Percentiles rank a stretch among this genome's conserved stretches.
These are phyloP conservation scores for Erodium trifolium DNA, from an alignment of 441 rosid species.

Conservation along the genomic window DNA sequence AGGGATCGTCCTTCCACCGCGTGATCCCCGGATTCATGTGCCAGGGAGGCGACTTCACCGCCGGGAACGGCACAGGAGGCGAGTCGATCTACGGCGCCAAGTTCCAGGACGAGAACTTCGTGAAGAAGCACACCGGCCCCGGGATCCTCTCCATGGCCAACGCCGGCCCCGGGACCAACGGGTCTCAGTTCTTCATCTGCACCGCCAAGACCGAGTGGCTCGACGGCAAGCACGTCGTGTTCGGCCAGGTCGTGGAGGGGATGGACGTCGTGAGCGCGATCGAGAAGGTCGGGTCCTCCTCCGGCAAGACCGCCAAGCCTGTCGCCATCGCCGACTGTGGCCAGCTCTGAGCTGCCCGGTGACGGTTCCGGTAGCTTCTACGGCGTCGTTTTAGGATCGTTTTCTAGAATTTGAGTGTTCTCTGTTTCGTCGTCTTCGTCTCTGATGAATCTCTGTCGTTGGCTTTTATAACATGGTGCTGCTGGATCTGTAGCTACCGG, in stretches of 20 bases:
- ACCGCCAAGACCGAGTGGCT: slow-evolving; percentile 21
- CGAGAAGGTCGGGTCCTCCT: slow-evolving; percentile 3
- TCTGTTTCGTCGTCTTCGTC: too few species aligned
- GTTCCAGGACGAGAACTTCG: slow-evolving; percentile 22
- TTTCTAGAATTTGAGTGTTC: too few species aligned
- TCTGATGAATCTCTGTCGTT: too few species aligned
- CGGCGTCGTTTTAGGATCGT: too few species aligned
- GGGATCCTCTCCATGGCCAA: slow-evolving; percentile 22
- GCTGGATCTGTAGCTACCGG: too few species aligned
- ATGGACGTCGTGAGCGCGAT: slow-evolving; percentile 10
- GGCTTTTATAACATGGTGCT: too few species aligned
- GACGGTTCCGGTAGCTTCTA: too few species aligned
- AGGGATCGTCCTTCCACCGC: slow-evolving; percentile 22
- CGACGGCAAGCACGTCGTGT: slow-evolving; percentile 9
- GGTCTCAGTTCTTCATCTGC: slow-evolving; percentile 22
- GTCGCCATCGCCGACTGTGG: background rate
- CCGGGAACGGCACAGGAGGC: slow-evolving; percentile 18
- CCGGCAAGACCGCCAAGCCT: too few species aligned
- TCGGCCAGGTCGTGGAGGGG: too few species aligned
- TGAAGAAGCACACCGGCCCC: slow-evolving; percentile 20
- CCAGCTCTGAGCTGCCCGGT: background rate
- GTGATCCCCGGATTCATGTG: slow-evolving; percentile 22
- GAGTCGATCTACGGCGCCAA: slow-evolving; percentile 23
- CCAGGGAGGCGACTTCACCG: slow-evolving; percentile 14
- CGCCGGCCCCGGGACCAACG: slow-evolving; percentile 21